Conservation (phyloP, 768 basidiomycete genomes). For the Chiua virens region DNA sequence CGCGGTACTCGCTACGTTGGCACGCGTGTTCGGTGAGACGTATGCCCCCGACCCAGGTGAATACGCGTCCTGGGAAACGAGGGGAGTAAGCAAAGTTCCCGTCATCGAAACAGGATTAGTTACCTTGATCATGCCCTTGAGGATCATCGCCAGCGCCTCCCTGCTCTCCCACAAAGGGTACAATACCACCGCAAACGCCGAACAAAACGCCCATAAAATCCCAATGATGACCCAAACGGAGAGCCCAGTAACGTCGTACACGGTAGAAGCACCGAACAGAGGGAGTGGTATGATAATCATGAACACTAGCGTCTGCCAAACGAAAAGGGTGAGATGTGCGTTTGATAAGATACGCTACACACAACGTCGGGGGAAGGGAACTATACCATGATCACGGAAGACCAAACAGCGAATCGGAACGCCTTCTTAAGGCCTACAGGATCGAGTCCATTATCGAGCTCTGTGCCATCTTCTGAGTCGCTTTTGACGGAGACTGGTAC, state of each 20-base stretch:
- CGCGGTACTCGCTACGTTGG: neutral
- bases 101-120: neutral
- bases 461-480: conserved; percentile 35
- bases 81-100: too few species aligned
- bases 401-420: conserved; percentile 78
- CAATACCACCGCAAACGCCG: conserved; percentile 71
- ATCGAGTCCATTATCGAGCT: conserved; percentile 61
- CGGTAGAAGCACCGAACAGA: conserved; percentile 77
- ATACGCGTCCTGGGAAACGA: conserved; percentile 38
- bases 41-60: conserved; percentile 42
- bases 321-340: neutral
- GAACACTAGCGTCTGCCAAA: conserved; percentile 53
- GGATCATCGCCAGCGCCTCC: conserved; percentile 58
- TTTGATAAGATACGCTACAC: too few species aligned
- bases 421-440: conserved; percentile 66
- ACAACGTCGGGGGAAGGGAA: neutral
- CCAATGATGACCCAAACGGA: conserved; percentile 81
- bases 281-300: conserved; percentile 81
- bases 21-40: conserved; percentile 7
- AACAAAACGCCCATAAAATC: conserved; percentile 82
- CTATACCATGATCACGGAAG: conserved; percentile 65
- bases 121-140: conserved; percentile 65
- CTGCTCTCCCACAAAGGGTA: conserved; percentile 89
- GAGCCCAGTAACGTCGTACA: conserved; percentile 64
- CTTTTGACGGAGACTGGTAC: conserved; percentile 31